Evolutionary conservation across 2,329 filamentous ascomycete genomes (phyloP).

Genomic region (Aspergillus sp.): DNA sequence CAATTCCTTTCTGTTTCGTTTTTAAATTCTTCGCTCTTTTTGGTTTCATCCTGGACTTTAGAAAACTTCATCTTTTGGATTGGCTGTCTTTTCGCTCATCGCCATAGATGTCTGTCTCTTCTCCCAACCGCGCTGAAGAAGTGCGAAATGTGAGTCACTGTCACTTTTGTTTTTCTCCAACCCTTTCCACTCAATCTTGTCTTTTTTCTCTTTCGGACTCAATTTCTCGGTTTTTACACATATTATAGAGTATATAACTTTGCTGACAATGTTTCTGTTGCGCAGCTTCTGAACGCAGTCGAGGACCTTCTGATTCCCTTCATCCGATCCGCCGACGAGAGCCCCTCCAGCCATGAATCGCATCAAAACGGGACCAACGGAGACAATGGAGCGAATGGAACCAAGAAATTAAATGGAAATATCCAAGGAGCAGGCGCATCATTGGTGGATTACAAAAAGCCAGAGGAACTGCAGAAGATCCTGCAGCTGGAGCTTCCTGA

Average conservation of each 20-base stretch:
- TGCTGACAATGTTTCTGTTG: neutral
- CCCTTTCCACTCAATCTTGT: neutral
- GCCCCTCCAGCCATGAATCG: slow-evolving; percentile 9
- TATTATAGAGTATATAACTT: neutral
- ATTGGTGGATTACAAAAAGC: slow-evolving; percentile 60
- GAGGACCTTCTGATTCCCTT: slow-evolving; percentile 42
- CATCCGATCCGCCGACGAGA: slow-evolving; percentile 38
- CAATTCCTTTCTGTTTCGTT: no score
- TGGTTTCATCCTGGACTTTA: no score
- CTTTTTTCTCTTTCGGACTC: neutral
- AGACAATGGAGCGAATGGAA: slow-evolving; percentile 27
- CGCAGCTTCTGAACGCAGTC: slow-evolving; percentile 35
- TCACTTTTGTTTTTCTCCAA: slow-evolving; percentile 1
- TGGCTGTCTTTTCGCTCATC: neutral
- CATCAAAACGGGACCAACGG: slow-evolving; percentile 13
- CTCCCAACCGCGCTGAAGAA: slow-evolving; percentile 33
- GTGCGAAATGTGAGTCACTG: slow-evolving; percentile 35
- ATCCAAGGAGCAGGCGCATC: slow-evolving; percentile 55
- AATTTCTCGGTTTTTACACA: neutral
- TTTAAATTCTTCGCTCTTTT: no score
- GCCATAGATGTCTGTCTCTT: slow-evolving; percentile 18
- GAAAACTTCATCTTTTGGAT: no score
- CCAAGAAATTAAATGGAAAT: slow-evolving; percentile 51
- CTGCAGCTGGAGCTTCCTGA: slow-evolving; percentile 51
- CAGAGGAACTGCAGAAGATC: slow-evolving; percentile 55